These are phyloP conservation scores for Hanseniaspora vineae DNA, from an alignment of 805 yeast species.

Conservation along the genomic window DNA sequence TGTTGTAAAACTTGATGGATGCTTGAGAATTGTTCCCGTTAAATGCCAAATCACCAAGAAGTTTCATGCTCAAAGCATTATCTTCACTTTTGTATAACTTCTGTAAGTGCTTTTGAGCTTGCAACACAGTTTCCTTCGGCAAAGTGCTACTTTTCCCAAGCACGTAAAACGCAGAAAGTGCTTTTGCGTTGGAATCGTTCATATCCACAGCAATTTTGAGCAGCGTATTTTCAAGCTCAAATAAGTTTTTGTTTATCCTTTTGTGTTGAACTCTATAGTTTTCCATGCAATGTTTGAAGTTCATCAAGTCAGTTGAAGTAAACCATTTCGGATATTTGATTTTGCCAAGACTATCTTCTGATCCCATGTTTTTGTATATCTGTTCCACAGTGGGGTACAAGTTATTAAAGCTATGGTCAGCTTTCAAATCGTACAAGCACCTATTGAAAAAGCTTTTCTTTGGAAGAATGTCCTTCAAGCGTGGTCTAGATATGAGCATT, in stretches of 20 bases:
- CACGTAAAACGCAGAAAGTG: slow-evolving; percentile 58
- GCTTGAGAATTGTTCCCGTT: slow-evolving; percentile 33
- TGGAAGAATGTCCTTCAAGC: slow-evolving; percentile 40
- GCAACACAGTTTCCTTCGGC: slow-evolving; percentile 39
- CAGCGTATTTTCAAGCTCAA: slow-evolving; percentile 54
- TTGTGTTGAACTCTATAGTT: slow-evolving; percentile 49
- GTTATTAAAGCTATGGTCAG: slow-evolving; percentile 39
- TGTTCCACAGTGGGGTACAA: slow-evolving; percentile 40
- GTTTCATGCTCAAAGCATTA: slow-evolving; percentile 65
- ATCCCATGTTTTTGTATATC: slow-evolving; percentile 36
- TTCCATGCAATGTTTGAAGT: slow-evolving; percentile 53
- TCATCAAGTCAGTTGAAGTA: slow-evolving; percentile 46
- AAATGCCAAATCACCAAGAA: slow-evolving; percentile 66
- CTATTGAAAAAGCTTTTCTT: slow-evolving; percentile 42
- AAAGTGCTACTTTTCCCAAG: slow-evolving; percentile 28
- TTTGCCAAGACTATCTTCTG: slow-evolving; percentile 10
- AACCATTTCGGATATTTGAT: slow-evolving; percentile 34
- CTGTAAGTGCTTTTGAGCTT: slow-evolving; percentile 50
- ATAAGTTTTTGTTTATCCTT: slow-evolving; percentile 39
- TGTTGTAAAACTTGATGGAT: slow-evolving; percentile 47
- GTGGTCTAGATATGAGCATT: slow-evolving; percentile 18
- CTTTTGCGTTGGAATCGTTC: slow-evolving; percentile 72
- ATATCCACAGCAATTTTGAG: slow-evolving; percentile 76
- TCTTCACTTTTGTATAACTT: slow-evolving; percentile 38
- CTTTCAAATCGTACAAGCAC: slow-evolving; percentile 54